These are phyloP conservation scores for Atractiella rhizophila DNA, from an alignment of 768 basidiomycete genomes.

Conservation along the genomic window DNA sequence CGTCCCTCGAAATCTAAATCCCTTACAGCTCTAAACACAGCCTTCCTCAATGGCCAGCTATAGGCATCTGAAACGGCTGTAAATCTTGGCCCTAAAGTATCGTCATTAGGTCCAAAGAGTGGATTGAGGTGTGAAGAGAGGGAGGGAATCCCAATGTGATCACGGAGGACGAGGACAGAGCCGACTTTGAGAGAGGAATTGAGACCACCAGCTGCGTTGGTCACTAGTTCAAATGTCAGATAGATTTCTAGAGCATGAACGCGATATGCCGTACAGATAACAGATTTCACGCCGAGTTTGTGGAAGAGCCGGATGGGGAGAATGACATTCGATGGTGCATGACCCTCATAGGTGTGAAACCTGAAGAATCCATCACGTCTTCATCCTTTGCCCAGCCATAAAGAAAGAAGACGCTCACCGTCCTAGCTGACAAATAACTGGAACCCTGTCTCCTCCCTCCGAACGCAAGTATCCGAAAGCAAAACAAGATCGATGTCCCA, in stretches of 20 bases:
- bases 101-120: conserved; percentile 44
- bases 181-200: conserved; percentile 49
- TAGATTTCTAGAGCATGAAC: background rate
- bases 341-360: conserved; percentile 41
- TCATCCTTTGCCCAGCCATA: background rate
- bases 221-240: conserved; percentile 31
- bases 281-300: conserved; percentile 41
- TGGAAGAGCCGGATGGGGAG: conserved; percentile 62
- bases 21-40: no score
- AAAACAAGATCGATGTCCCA: conserved; percentile 53
- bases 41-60: no score
- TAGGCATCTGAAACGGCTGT: conserved; percentile 59
- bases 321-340: conserved; percentile 21
- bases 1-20: no score
- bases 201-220: conserved; percentile 65
- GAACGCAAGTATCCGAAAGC: conserved; percentile 54
- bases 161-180: conserved; percentile 60
- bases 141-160: conserved; percentile 28
- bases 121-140: conserved; percentile 32
- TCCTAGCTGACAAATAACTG: conserved; percentile 74
- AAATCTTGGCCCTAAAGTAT: conserved; percentile 39
- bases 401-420: conserved; percentile 25
- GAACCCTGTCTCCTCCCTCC: conserved; percentile 37
- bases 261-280: conserved; percentile 37
- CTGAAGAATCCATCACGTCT: background rate